Evolutionary conservation across 129 eudicot genomes (phyloP), one percentile per base, ranked within the genome.

Genomic region (Smallanthus sonchifolius): DNA sequence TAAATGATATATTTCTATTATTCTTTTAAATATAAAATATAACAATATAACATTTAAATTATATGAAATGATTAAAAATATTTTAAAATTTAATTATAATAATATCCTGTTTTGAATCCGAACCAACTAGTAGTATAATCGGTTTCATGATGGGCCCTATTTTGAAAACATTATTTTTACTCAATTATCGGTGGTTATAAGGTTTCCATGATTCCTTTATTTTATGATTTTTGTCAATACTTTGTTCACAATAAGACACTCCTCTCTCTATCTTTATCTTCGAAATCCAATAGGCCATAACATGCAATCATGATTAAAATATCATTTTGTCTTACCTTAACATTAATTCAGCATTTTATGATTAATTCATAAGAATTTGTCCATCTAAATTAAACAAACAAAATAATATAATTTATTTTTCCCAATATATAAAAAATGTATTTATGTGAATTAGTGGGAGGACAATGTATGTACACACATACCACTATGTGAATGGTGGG

Each of bases 401-500:
- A 7, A 52, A 16, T 15, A 49, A 48, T 49, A 15, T 49, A 42
- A 42, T 11, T 42, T 42, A 11, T 42, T 42, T 42, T 16, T 24
- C 30, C 30, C 28, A 16, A 16, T 2, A 17, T 51, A 51, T 51
- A 17, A 2, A 52, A 52, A 17, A 52, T 52, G 59, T 52, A 52
- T 52, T 52, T 52, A 8, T 5, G n/a, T 52, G 28, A 52, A 6
- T 24, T 56, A 56, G 63, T 56, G 63, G 63, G 63, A 56, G 63
- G 63, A 56, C 63, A 37, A 11, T 32, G 48, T 62, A 49, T 8
- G 36, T 28, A 64, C 79, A 32, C 63, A 75, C 48, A 15, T 10
- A 10, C 20, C 79, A 75, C 63, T 48, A 74, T 35, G 66, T 28
- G 13, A 67, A 67, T 55, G 36, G 68, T 76, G 69, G 80, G 61